Conservation (phyloP, 805 yeast species). For the Brettanomyces naardenensis region DNA sequence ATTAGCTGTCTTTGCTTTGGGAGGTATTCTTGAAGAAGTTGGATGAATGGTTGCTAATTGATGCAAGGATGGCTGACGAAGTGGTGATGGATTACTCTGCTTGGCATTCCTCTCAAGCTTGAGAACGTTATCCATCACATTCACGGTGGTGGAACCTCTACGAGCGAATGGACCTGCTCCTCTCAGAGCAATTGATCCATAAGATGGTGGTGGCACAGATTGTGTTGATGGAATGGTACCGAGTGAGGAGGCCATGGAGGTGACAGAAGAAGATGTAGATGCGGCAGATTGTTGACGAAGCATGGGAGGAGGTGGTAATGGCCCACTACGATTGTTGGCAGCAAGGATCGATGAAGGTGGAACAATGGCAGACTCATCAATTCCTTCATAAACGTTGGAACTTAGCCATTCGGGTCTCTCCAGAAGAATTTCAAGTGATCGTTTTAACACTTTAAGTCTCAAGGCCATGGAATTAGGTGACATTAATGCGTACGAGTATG, state of each 20-base stretch:
- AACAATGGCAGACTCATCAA: neutral
- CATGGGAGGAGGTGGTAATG: neutral
- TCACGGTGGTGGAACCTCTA: slow-evolving; percentile 11
- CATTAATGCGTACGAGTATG: slow-evolving; percentile 76
- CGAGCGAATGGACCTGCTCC: slow-evolving; percentile 3
- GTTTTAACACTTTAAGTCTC: slow-evolving; percentile 62
- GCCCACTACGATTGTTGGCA: neutral
- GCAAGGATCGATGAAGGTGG: neutral
- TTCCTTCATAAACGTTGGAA: slow-evolving; percentile 3
- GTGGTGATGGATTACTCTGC: neutral
- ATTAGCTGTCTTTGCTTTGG: neutral
- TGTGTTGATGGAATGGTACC: neutral
- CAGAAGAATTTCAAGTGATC: slow-evolving; percentile 67
- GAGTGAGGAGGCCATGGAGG: neutral
- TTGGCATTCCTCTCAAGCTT: slow-evolving; percentile 24
- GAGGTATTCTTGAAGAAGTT: neutral
- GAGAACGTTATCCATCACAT: slow-evolving; percentile 19
- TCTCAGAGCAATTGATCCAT: neutral
- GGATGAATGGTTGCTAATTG: neutral
- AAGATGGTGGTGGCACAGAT: neutral
- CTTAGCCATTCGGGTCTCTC: slow-evolving; percentile 44
- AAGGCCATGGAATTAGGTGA: slow-evolving; percentile 76
- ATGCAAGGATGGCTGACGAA: neutral
- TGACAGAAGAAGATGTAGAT: neutral
- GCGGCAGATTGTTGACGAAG: neutral